Evolutionary conservation across 768 basidiomycete species (phyloP).

Genomic region (Lenzites betulinus): DNA sequence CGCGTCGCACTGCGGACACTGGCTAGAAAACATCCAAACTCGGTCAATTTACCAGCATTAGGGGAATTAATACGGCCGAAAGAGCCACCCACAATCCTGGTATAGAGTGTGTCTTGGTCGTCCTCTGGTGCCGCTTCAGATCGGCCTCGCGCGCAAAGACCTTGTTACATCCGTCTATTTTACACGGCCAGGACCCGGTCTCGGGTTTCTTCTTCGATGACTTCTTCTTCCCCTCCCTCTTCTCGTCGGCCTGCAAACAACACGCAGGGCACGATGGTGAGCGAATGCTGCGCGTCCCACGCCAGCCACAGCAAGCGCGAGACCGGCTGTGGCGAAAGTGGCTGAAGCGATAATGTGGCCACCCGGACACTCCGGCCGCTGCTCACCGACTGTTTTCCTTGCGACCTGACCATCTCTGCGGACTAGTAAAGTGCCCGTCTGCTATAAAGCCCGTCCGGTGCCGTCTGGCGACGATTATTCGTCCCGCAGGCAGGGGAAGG

Average conservation of each 20-base stretch:
- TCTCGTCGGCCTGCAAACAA: slow-evolving; percentile 40
- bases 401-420: slow-evolving; percentile 30
- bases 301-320: slow-evolving; percentile 28
- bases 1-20: slow-evolving; percentile 78
- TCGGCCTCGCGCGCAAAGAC: slow-evolving; percentile 83
- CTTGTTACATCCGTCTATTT: slow-evolving; percentile 80
- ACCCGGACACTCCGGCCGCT: slow-evolving; percentile 17
- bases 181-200: slow-evolving; percentile 68
- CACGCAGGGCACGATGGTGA: slow-evolving; percentile 3
- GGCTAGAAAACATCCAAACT: slow-evolving; percentile 15
- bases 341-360: slow-evolving; percentile 31
- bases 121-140: slow-evolving; percentile 79
- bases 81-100: slow-evolving; percentile 59
- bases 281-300: slow-evolving; percentile 7
- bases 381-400: slow-evolving; percentile 38
- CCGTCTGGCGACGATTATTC: not conserved
- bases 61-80: slow-evolving; percentile 30
- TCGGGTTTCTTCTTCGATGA: slow-evolving; percentile 12
- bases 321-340: slow-evolving; percentile 29
- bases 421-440: not conserved
- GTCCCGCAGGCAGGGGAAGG: not conserved
- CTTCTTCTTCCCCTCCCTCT: slow-evolving; percentile 43
- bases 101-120: slow-evolving; percentile 74
- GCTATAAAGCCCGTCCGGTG: not conserved
- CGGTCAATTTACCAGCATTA: slow-evolving; percentile 2